Evolutionary conservation across 1,139 yeast species (phyloP).

Genomic region (Magnusiomyces paraingens): DNA sequence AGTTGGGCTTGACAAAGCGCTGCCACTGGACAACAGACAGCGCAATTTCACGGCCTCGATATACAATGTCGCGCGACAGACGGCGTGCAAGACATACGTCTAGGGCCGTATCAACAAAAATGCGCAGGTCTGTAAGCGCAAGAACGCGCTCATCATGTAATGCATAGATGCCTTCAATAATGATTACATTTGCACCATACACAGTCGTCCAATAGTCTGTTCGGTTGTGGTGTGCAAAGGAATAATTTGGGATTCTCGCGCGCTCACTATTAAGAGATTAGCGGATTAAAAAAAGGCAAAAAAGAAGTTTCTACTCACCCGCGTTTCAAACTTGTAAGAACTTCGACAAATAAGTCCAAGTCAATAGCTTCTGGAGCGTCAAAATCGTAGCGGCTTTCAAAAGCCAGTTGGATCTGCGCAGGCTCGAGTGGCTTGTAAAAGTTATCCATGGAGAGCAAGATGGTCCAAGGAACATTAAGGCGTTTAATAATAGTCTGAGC

Average conservation of each 20-base stretch:
- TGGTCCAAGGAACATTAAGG: constrained; percentile 85
- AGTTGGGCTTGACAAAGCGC: constrained; percentile 84
- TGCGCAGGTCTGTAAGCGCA: constrained; percentile 74
- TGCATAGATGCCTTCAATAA: constrained; percentile 87
- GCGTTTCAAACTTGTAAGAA: constrained; percentile 57
- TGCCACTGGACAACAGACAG: constrained; percentile 91
- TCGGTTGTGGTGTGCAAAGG: constrained; percentile 68
- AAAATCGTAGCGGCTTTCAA: constrained; percentile 64
- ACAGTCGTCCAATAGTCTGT: constrained; percentile 63
- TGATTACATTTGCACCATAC: constrained; percentile 93
- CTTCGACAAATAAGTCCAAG: constrained; percentile 59
- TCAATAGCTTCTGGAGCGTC: constrained; percentile 83
- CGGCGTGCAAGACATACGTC: constrained; percentile 89
- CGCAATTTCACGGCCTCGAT: constrained; percentile 73
- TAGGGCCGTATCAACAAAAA: constrained; percentile 89
- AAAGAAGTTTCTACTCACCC: constrained; percentile 29
- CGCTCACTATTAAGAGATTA: constrained; percentile 30
- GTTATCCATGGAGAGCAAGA: constrained; percentile 83
- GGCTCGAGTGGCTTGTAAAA: constrained; percentile 65
- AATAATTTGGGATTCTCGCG: constrained; percentile 79
- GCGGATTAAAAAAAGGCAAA: constrained; percentile 18
- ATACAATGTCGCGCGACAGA: constrained; percentile 74
- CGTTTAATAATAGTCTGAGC: constrained; percentile 76
- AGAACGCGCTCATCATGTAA: constrained; percentile 63
- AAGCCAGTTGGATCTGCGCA: constrained; percentile 60